A percentile compares a stretch with the other conserved stretches of the same genome.
Evolutionary conservation across 805 yeast genomes (phyloP).

Genomic region (Scheffersomyces coipomensis): DNA sequence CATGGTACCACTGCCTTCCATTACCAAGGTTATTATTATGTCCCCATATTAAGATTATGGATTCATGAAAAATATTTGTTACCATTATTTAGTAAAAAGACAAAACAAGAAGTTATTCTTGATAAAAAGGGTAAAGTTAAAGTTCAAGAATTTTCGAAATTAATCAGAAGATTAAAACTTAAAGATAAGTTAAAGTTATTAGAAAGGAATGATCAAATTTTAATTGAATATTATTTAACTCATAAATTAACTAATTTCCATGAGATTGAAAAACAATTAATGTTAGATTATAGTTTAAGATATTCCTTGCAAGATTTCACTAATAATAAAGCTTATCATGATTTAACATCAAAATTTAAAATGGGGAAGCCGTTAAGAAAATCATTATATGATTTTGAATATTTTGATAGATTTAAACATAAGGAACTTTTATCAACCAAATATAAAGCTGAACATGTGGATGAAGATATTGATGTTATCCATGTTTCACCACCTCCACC

Average conservation of each 20-base stretch:
- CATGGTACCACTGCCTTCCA: conserved; percentile 19
- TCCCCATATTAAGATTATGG: conserved; percentile 23
- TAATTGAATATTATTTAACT: conserved; percentile 26
- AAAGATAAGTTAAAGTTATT: conserved; percentile 22
- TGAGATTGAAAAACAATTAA: conserved; percentile 18
- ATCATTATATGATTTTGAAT: conserved; percentile 23
- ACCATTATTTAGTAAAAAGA: conserved; percentile 13
- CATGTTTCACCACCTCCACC: neutral
- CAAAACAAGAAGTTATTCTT: conserved; percentile 9
- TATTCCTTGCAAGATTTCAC: conserved; percentile 13
- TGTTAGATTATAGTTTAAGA: conserved; percentile 20
- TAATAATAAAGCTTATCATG: conserved; percentile 20
- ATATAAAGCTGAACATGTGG: neutral
- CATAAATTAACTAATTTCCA: conserved; percentile 22
- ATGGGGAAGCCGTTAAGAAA: conserved; percentile 24
- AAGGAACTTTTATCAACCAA: conserved; percentile 7
- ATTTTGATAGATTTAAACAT: conserved; percentile 17
- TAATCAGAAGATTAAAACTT: conserved; percentile 12
- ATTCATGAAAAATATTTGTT: conserved; percentile 11
- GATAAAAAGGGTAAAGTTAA: too few species aligned
- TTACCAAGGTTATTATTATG: conserved; percentile 21
- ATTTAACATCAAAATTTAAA: conserved; percentile 21
- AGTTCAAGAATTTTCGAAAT: conserved; percentile 11
- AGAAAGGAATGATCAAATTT: conserved; percentile 16
- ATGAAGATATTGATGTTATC: neutral